Conservation (phyloP, 1,284 basidiomycete species). For the Ceratobasidium sp. region DNA sequence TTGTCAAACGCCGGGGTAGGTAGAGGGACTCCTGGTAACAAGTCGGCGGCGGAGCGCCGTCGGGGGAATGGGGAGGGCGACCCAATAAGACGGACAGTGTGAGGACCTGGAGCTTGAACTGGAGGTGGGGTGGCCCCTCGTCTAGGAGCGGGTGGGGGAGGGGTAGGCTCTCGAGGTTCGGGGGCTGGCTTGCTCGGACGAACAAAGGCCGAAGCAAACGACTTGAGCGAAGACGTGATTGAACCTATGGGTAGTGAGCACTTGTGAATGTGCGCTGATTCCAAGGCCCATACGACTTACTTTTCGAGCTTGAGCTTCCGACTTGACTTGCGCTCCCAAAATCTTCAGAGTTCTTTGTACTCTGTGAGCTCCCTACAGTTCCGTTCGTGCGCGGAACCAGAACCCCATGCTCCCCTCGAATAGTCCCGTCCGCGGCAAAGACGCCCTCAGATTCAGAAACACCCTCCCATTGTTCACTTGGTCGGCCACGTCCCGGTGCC, state of each 20-base stretch:
- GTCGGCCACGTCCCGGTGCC: slow-evolving; percentile 47
- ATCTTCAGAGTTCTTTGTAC: neutral
- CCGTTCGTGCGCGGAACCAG: neutral
- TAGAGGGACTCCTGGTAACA: slow-evolving; percentile 18
- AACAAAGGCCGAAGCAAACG: slow-evolving; percentile 60
- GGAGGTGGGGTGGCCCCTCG: slow-evolving; percentile 9
- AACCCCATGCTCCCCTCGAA: neutral
- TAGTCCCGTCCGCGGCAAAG: neutral
- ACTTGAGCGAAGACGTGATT: slow-evolving; percentile 37
- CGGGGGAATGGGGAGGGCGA: slow-evolving; percentile 22
- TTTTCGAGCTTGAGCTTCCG: slow-evolving; percentile 7
- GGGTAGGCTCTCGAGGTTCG: slow-evolving; percentile 45
- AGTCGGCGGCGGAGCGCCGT: slow-evolving; percentile 18
- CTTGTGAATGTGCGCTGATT: too few species aligned
- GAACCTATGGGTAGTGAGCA: neutral
- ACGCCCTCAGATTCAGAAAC: slow-evolving; percentile 63
- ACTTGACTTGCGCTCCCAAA: slow-evolving; percentile 2
- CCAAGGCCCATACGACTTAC: neutral
- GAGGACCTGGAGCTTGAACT: slow-evolving; percentile 16
- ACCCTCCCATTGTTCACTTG: slow-evolving; percentile 77
- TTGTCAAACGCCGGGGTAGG: slow-evolving; percentile 16
- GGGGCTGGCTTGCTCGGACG: slow-evolving; percentile 75
- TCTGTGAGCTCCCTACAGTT: slow-evolving; percentile 2
- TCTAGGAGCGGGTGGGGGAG: neutral
- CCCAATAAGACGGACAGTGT: slow-evolving; percentile 21